Evolutionary conservation across 202 grass and related monocot genomes (phyloP), one percentile per base, ranked within the genome.

Genomic region (Carex arenaria): DNA sequence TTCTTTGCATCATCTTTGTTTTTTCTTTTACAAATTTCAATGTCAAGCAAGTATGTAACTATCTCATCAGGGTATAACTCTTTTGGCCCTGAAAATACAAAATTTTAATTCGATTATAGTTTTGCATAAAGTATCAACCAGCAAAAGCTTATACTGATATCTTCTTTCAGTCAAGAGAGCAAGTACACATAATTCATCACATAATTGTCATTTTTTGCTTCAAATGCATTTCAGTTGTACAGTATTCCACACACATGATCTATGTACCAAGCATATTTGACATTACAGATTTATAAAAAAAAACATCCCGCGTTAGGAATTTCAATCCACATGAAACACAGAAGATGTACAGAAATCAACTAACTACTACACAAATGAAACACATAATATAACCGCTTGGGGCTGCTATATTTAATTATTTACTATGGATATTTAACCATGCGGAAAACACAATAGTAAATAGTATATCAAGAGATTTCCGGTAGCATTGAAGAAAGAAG

Each of bases 1-100:
- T 97, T 85, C 87, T 97, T 72, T 95, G 93, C 94, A 93, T 97
- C 84, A 89, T 82, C 69, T 74, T 79, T 17, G 49, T 85, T 56
- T 85, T 76, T 54, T 7, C n/a, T 40, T 59, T 62, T 82, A 63
- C 34, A 62, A 75, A 47, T 60, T 30, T 81, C 40, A 72, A 73
- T 61, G 7, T 61, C 28, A 19, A 61, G 49, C 12, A 63, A 74
- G 47, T 55, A 61, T 80, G 56, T 52, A 78, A 34, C 30, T 60
- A 86, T 85, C 26, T 56, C 81, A 73, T 87, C 77, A 70, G 80
- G 67, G 15, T 10, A 89, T 6, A 89, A 87, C 73, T 55, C 81
- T 78, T 13, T 52, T 59, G 63, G 42, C 79, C 84, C 85, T 90
- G 71, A 70, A 86, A 75, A 32, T 43, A 87, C 59, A 82, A 87